Evolutionary conservation across 495 filamentous ascomycete species (phyloP).

Genomic region (Xylaria intraflava): DNA sequence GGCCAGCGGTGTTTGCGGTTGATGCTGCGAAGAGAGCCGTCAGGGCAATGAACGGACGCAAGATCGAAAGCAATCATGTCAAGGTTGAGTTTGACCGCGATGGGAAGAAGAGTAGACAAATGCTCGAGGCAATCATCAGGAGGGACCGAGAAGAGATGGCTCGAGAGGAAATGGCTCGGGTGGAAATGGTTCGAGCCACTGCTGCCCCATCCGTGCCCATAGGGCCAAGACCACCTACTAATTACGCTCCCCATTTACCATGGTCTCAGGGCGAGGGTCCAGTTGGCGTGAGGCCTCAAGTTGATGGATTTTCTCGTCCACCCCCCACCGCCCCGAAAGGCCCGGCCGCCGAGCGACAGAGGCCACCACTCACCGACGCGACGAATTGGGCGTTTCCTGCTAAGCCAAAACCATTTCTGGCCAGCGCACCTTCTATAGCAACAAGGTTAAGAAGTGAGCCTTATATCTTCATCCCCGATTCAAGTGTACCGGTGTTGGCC

Average conservation of each 20-base stretch:
- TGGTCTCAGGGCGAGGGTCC: not conserved
- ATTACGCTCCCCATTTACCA: not conserved
- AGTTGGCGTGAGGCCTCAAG: conserved; percentile 2
- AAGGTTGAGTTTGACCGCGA: conserved; percentile 84
- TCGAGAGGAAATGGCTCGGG: conserved; percentile 43
- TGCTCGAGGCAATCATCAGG: conserved; percentile 64
- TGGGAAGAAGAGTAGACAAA: conserved; percentile 66
- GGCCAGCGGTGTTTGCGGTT: conserved; percentile 55
- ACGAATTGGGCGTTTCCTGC: conserved; percentile 23
- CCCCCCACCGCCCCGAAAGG: conserved; percentile 82
- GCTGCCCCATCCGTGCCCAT: conserved; percentile 31
- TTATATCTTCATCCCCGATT: conserved; percentile 85
- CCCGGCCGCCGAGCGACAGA: conserved; percentile 60
- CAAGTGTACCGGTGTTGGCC: conserved; percentile 79
- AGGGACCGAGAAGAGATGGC: conserved; percentile 50
- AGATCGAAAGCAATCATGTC: conserved; percentile 67
- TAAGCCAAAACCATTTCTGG: conserved; percentile 45
- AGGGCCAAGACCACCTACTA: conserved; percentile 23
- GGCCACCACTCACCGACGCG: conserved; percentile 14
- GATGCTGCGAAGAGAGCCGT: conserved; percentile 75
- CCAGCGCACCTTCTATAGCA: conserved; percentile 53
- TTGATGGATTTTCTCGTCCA: conserved; percentile 48
- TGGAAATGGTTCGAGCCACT: conserved; percentile 39
- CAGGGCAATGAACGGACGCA: conserved; percentile 55
- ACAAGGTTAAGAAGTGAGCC: conserved; percentile 69